phyloP scores from a whole-genome alignment of 805 yeast species.

The Yamadazyma sp. region DNA sequence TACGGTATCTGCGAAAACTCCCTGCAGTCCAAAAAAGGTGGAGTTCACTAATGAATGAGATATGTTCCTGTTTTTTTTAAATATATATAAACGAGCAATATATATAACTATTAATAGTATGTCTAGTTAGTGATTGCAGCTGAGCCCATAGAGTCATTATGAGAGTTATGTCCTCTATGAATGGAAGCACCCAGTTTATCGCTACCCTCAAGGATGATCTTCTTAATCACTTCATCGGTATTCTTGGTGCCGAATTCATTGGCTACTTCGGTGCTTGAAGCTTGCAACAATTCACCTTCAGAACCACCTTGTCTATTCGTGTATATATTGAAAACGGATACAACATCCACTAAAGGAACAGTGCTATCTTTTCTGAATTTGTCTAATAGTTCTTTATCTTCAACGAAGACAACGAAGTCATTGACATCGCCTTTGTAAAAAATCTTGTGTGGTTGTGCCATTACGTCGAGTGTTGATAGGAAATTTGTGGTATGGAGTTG shows the following conservation, averaged over 20 bases:
- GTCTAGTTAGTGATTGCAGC: constrained; percentile 10
- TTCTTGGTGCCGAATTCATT: constrained; percentile 66
- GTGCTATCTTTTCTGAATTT: constrained; percentile 53
- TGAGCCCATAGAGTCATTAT: constrained; percentile 44
- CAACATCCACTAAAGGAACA: constrained; percentile 59
- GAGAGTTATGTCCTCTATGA: constrained; percentile 30
- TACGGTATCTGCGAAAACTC: too few species aligned
- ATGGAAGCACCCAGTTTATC: constrained; percentile 32
- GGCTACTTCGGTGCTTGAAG: constrained; percentile 61
- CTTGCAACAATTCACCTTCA: constrained; percentile 70
- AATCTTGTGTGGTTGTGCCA: constrained; percentile 41
- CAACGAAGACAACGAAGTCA: constrained; percentile 68
- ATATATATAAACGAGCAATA: too few species aligned
- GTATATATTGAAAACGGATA: constrained; percentile 66
- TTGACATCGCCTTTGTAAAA: constrained; percentile 63
- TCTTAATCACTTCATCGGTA: constrained; percentile 56
- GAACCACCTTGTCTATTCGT: constrained; percentile 63
- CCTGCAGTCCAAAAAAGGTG: too few species aligned
- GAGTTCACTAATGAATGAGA: too few species aligned
- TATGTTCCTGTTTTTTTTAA: too few species aligned
- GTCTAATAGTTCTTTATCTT: constrained; percentile 48
- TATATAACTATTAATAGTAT: constrained; percentile 1
- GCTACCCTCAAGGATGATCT: constrained; percentile 60
- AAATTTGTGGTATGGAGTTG: background rate
- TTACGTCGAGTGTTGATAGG: constrained; percentile 5